Base-by-base conservation (phyloP, 108 stramenopile genomes). In the Mediolabrus comicus region DNA sequence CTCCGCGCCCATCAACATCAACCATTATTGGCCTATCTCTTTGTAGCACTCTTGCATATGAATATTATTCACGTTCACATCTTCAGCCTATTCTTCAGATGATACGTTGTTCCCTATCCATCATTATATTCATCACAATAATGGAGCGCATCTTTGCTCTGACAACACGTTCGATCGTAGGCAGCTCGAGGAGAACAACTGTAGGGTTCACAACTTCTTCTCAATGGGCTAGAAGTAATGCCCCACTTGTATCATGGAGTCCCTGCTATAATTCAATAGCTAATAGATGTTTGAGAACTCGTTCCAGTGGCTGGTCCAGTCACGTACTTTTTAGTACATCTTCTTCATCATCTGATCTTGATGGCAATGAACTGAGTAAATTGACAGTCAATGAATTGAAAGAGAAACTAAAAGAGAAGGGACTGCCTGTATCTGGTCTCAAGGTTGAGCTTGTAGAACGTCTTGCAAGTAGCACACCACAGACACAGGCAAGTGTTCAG, bases 371-470 rank as follows among this genome's bases (percentile, higher is more conserved):
- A 53, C 46, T 80, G 14, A 29, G 53, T 12, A 68, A 58, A 38
- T 56, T 84, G 36, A 84, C 84, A 3, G 77, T 84, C 14, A 66
- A 69, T 24, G 74, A 69, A 29, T 65, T 84, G 16, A 84, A 82
- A 51, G 80, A 54, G 24, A 62, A 56, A 66, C 61, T 79, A 39
- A 54, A 62, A 33, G 69, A 59, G 16, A 46, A 33, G 30, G 77
- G 77, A 35, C 33, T 82, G 26, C 65, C 81, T 61, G 71, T 75
- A 13, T 65, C 71, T 27, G 84, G 84, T 33, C 74, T 79, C 35
- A 84, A 84, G 53, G 72, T 81, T 16, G 81, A 84, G 53, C 62
- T 84, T 3, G 66, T 82, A 39, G 49, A 75, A 19, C 72, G 84
- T 14, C 66, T 84, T 19, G 52, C 53, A 13, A 28, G 10, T 28